Evolutionary conservation across 768 basidiomycete genomes (phyloP), one percentile per base, ranked within the genome.

Genomic region (Amanita brunnescens): DNA sequence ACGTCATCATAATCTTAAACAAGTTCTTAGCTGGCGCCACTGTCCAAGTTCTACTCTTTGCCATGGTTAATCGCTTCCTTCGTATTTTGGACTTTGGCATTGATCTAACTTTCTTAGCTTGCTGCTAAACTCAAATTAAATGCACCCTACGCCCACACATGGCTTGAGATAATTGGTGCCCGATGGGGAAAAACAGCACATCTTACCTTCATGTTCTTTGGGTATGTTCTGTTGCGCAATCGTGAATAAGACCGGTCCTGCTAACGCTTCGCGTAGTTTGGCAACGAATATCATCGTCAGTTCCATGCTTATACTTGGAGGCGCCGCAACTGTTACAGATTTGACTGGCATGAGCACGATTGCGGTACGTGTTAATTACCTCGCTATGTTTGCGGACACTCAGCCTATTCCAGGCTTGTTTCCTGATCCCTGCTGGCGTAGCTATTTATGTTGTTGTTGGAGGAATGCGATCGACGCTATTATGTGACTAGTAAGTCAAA

Each of bases 211-310:
- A 81, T 94, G 74, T 85, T 89, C 71, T 95, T 95, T 61, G 91
- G 87, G 79, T 77, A 49, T 0, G 70, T 66, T 5, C 24, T 6
- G 1, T 40, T 4, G 8, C 13, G 44, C n/a, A 2, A 26, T 7
- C 9, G 23, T 23, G 37, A 30, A 41, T 6, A 38, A 18, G 21
- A 46, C 47, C 10, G 9, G 4, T 5, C 2, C 29, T 24, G n/a
- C 20, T 43, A 9, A 16, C 32, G 21, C 23, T 39, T n/a, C 6
- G 18, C 34, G 12, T 46, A 82, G 82, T n/a, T 71, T 96, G 6
- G 84, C 88, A 2, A 93, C 93, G 30, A 94, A 94, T 64, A 74
- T 95, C 51, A 88, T 94, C 59, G 91, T 93, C n/a, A 89, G 87
- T 44, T 87, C 84, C 9, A 89, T 87, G 85, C 71, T 85, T 23